Evolutionary conservation across 257 asterid species (phyloP).

Genomic region (Buddleja alternifolia): DNA sequence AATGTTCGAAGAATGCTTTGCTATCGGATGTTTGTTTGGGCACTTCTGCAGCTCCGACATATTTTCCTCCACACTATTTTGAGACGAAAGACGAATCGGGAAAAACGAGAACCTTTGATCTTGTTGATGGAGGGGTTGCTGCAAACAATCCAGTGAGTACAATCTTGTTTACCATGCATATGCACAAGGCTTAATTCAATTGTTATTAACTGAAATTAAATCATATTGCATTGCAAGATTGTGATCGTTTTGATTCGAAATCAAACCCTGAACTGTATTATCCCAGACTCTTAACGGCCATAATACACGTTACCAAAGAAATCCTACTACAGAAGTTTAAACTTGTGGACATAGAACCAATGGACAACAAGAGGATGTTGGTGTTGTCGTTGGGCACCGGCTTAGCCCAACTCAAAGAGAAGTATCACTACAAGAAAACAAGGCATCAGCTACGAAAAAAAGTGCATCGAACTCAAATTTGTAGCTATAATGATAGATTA

Average conservation of each 20-base stretch:
- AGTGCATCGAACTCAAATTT: too few species aligned
- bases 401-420: slow-evolving; percentile 40
- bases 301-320: slow-evolving; percentile 51
- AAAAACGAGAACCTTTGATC: slow-evolving; percentile 37
- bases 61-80: slow-evolving; percentile 62
- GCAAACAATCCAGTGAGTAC: slow-evolving; percentile 68
- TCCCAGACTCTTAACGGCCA: slow-evolving; percentile 53
- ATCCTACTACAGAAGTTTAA: slow-evolving; percentile 46
- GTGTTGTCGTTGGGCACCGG: slow-evolving; percentile 65
- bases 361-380: slow-evolving; percentile 47
- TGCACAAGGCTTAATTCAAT: too few species aligned
- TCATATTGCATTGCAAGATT: too few species aligned
- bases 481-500: too few species aligned
- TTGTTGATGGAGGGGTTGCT: slow-evolving; percentile 68
- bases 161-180: not conserved
- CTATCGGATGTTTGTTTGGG: slow-evolving; percentile 62
- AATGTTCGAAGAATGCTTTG: slow-evolving; percentile 49
- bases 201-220: too few species aligned
- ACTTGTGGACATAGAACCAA: slow-evolving; percentile 38
- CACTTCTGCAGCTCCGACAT: slow-evolving; percentile 75
- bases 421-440: too few species aligned
- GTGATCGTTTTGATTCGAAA: too few species aligned
- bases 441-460: too few species aligned
- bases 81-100: slow-evolving; percentile 53
- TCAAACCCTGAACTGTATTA: not conserved